Conservation (phyloP, 257 asterid genomes). For the Salvia miltiorrhiza region DNA sequence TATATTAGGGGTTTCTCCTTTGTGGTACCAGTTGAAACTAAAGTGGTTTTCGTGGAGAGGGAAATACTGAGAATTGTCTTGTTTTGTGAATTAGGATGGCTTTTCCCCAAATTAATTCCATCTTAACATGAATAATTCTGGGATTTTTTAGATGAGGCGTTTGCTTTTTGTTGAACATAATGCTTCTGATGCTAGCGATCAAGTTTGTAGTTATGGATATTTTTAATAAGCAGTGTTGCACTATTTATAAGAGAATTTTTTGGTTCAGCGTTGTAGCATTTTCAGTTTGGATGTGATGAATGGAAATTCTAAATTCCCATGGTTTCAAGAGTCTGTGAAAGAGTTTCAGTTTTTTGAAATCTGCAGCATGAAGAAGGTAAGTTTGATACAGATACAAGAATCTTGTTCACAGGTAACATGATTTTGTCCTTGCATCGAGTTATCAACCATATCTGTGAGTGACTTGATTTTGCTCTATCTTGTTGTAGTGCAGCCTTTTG, state of each 20-base stretch:
- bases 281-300: background rate
- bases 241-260: background rate
- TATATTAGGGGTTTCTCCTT: slow-evolving; percentile 68
- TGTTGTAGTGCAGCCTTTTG: background rate
- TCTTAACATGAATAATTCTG: background rate
- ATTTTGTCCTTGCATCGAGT: background rate
- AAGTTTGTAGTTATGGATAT: background rate
- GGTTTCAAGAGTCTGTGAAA: background rate
- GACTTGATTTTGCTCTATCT: background rate
- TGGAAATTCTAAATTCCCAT: background rate
- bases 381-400: background rate
- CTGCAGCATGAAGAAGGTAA: background rate
- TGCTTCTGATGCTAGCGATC: no score
- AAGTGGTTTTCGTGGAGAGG: slow-evolving; percentile 91
- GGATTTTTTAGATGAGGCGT: background rate
- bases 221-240: slow-evolving; percentile 1
- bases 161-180: background rate
- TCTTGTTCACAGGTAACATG: background rate
- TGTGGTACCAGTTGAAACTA: slow-evolving; percentile 79
- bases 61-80: slow-evolving; percentile 43
- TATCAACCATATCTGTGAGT: background rate
- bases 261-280: background rate
- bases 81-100: background rate
- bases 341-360: background rate
- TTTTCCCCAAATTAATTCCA: background rate